Evolutionary conservation across 805 yeast genomes (phyloP).

Genomic region (Ascoidea asiatica): DNA sequence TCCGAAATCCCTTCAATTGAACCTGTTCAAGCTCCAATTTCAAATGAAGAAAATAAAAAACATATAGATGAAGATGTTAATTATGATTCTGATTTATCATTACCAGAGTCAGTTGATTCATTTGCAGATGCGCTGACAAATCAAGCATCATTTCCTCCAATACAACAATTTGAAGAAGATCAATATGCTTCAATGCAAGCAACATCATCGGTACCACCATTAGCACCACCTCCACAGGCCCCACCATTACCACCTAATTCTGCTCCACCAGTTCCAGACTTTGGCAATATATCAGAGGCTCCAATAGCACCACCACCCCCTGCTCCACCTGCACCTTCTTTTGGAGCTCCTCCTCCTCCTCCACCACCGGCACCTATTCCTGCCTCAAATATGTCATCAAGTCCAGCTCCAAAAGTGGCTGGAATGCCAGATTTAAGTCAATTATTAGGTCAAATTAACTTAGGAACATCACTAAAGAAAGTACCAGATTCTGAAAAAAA

Average conservation of each 20-base stretch:
- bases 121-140: neutral
- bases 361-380: conserved; percentile 18
- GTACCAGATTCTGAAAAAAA: conserved; percentile 36
- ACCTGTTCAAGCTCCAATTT: neutral
- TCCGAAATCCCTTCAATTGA: neutral
- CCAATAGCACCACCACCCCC: conserved; percentile 7
- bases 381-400: conserved; percentile 16
- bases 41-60: too few species aligned
- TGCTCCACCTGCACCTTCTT: conserved; percentile 5
- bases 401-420: conserved; percentile 19
- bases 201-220: conserved; percentile 3
- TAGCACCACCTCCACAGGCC: neutral
- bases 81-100: neutral
- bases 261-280: conserved; percentile 1
- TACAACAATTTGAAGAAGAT: too few species aligned
- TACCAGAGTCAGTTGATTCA: neutral
- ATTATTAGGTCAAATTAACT: conserved; percentile 40
- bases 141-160: neutral
- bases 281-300: conserved; percentile 2
- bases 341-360: conserved; percentile 2
- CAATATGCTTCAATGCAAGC: neutral
- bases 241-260: conserved; percentile 1
- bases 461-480: conserved; percentile 36
- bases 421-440: conserved; percentile 29
- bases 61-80: neutral